phyloP scores from a whole-genome alignment of 371 early-diverging fungal species.

The Batrachochytrium dendrobatidis region DNA sequence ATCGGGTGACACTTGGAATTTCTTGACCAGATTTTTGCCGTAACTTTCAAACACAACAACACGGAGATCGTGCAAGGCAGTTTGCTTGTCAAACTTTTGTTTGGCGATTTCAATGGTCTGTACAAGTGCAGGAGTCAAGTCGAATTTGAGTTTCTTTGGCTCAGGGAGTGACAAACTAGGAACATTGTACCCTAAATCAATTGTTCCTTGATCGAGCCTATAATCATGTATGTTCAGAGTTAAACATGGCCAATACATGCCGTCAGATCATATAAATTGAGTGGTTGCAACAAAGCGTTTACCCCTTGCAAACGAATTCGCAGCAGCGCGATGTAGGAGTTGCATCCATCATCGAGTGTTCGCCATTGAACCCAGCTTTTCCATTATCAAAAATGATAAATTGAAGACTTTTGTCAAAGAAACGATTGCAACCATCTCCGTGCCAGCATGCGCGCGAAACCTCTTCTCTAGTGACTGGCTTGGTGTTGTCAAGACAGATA shows the following conservation, averaged over 20 bases:
- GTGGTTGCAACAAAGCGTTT: no score
- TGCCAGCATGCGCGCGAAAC: slow-evolving; percentile 68
- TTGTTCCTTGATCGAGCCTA: slow-evolving; percentile 46
- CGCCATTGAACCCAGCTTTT: slow-evolving; percentile 89
- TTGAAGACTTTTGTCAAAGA: slow-evolving; percentile 88
- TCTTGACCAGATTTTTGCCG: slow-evolving; percentile 88
- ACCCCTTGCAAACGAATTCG: slow-evolving; percentile 54
- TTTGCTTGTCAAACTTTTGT: slow-evolving; percentile 58
- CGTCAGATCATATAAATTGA: no score
- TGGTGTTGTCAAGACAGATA: slow-evolving; percentile 78
- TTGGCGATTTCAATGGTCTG: slow-evolving; percentile 57
- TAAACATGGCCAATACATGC: no score
- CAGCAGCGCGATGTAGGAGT: slow-evolving; percentile 77
- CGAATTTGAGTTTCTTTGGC: slow-evolving; percentile 65
- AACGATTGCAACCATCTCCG: slow-evolving; percentile 89
- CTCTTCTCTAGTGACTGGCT: slow-evolving; percentile 80
- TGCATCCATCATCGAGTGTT: slow-evolving; percentile 96
- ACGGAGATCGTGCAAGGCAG: slow-evolving; percentile 69
- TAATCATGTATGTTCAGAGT: no score
- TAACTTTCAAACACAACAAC: slow-evolving; percentile 73
- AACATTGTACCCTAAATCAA: slow-evolving; percentile 52
- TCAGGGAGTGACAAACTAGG: slow-evolving; percentile 48
- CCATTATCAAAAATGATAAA: slow-evolving; percentile 94
- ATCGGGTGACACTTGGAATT: slow-evolving; percentile 80
- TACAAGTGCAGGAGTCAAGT: slow-evolving; percentile 45